Base-by-base conservation (phyloP, 768 basidiomycete species). In the Termitomyces sp. region DNA sequence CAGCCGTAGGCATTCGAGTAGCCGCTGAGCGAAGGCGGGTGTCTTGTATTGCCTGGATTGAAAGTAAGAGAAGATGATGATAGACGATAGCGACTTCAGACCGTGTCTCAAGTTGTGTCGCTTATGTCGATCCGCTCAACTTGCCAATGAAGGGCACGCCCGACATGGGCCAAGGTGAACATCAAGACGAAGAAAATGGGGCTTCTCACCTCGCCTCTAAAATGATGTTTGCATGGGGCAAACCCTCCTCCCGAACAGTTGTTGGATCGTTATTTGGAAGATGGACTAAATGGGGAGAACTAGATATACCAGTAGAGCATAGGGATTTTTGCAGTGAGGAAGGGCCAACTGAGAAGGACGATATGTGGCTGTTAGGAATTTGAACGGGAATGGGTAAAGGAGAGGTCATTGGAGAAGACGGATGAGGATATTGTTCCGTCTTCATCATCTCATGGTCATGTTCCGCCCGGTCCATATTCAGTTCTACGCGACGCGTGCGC, bases 171-270 rank as follows among this genome's bases (percentile, higher is more conserved):
- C 48, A 56, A 46, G 59, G 61, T 62, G 62, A 65, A 59, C 61
- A 59, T 61, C 63, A 66, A 55, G 59, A 59, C 68, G 65, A 58
- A 60, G 59, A 65, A 59, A 54, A 44, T 65, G 65, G 43, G 44
- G 55, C 24, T 30, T 64, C 88, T 85, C 74, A 91, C 91, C 84
- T 88, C 47, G 89, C 80, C 62, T 89, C 80, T 54, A 93, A 70
- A 62, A 70, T 77, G 13, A 77, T 65, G 44, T 75, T 71, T 33
- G 77, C 77, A 70, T 91, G 86, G 32, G 75, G 77, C 60, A 92
- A 65, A 11, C 85, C 86, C 54, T 88, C 83, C 59, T 80, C 79
- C 20, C 73, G 72, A 20, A 81, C 77, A 33, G 76, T 74, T 60
- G 81, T 76, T 26, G 67, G 65, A 16, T 75, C 69, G 32, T 69